Percentiles rank a stretch among this genome's conserved stretches.
These are phyloP conservation scores for Cytauxzoon felis DNA, from an alignment of 169 alveolate species.

Conservation along the genomic window DNA sequence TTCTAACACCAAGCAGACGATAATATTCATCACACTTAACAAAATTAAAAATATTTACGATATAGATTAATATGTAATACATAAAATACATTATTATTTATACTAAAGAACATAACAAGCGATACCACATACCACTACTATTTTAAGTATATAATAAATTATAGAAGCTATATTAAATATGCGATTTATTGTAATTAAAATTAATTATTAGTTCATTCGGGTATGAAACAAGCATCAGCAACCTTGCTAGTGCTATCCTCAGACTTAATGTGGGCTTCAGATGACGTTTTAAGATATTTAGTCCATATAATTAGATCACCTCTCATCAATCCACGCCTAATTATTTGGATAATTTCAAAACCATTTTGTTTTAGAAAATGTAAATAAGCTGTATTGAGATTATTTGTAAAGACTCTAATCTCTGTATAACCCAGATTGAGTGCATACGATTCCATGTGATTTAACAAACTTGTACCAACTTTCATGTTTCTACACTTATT, in stretches of 20 bases:
- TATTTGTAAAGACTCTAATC: slow-evolving; percentile 81
- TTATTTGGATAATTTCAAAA: slow-evolving; percentile 77
- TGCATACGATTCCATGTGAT: slow-evolving; percentile 82
- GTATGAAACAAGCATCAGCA: slow-evolving; percentile 21
- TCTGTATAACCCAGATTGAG: slow-evolving; percentile 79
- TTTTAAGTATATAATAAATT: not conserved
- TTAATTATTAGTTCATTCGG: not conserved
- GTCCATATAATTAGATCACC: slow-evolving; percentile 84
- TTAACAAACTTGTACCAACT: slow-evolving; percentile 81
- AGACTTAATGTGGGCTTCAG: not conserved
- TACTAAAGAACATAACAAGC: not conserved
- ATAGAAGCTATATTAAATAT: not conserved
- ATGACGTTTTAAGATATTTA: slow-evolving; percentile 58
- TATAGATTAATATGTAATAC: not conserved
- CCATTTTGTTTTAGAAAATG: slow-evolving; percentile 83
- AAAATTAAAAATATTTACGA: not conserved
- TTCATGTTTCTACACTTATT: slow-evolving; percentile 81
- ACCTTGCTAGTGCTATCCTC: not conserved
- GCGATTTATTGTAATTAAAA: not conserved
- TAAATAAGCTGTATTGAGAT: slow-evolving; percentile 79
- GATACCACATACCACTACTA: not conserved
- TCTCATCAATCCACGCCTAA: slow-evolving; percentile 85
- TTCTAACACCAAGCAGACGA: slow-evolving; percentile 78
- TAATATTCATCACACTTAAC: slow-evolving; percentile 70
- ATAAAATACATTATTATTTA: not conserved